A percentile compares a stretch with the other conserved stretches of the same genome.
phyloP scores from a whole-genome alignment of 371 early-diverging fungal species.

The Circinella umbellata region DNA sequence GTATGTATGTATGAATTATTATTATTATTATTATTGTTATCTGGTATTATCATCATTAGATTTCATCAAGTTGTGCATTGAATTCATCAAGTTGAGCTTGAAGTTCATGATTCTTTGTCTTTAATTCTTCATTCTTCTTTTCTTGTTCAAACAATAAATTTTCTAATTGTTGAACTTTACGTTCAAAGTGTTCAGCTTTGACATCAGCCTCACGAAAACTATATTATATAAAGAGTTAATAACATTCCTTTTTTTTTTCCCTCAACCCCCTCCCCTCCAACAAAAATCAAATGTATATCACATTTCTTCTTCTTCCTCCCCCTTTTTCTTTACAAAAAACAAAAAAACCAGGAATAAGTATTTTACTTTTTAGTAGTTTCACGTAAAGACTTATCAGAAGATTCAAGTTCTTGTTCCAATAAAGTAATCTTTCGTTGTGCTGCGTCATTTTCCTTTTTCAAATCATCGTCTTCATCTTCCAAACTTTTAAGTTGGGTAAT shows the following conservation, averaged over 20 bases:
- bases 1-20: too few relatives aligned
- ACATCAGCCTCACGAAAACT: slow-evolving; percentile 81
- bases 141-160: slow-evolving; percentile 61
- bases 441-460: slow-evolving; percentile 70
- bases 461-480: slow-evolving; percentile 65
- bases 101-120: slow-evolving; percentile 59
- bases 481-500: slow-evolving; percentile 62
- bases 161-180: slow-evolving; percentile 76
- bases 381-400: slow-evolving; percentile 66
- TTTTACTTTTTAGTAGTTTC: slow-evolving; percentile 75
- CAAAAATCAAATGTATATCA: too few relatives aligned
- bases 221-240: slow-evolving; percentile 2
- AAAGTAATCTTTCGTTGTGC: slow-evolving; percentile 66
- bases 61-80: slow-evolving; percentile 67
- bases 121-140: slow-evolving; percentile 65
- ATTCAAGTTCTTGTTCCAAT: slow-evolving; percentile 73
- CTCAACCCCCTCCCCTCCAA: too few relatives aligned
- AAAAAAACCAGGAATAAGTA: too few relatives aligned
- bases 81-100: slow-evolving; percentile 76
- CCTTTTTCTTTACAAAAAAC: too few relatives aligned
- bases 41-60: slow-evolving; percentile 46
- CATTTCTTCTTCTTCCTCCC: too few relatives aligned
- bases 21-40: neutral
- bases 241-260: too few relatives aligned
- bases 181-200: slow-evolving; percentile 82